Base-by-base conservation (phyloP, 192 early-diverging fungal species). In the Podila clonocystis region DNA sequence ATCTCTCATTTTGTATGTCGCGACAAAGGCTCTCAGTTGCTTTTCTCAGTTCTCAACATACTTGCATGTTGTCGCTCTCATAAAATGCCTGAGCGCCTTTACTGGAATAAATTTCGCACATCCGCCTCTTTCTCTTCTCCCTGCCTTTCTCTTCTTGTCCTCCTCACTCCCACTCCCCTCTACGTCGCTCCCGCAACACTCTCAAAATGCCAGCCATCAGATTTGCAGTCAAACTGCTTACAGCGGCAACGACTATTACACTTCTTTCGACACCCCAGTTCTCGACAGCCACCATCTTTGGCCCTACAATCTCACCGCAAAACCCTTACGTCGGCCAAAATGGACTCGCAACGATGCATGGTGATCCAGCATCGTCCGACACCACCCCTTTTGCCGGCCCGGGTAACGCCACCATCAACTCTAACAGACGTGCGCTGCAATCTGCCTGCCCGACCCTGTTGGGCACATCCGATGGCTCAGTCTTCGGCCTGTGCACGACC, bases 301-400 rank as follows among this genome's bases (percentile, higher is more conserved):
- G 68, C 45, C 68, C 68, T 38, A 70, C 34, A 50, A 70, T 70
- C 48, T 41, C 68, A 62, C 68, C 68, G 15, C 19, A 45, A 49
- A 70, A 70, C 29, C 68, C 68, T 19, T 70, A 52, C 60, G 26
- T 34, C 52, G 68, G 68, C 30, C 68, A 70, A 70, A 59, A 70
- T 70, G 68, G 68, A 62, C 59, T 70, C 31, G 68, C 68, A 24
- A 70, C 68, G 17, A 70, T 70, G 68, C 68, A 70, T 36, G 68
- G 68, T 19, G 68, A 70, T 33, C 68, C 68, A 70, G 68, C 68
- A 0, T 70, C 68, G 20, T 70, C 68, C 68, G 68, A 70, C 48
- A 70, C 68, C 60, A 70, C 68, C 48, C 68, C 68, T 62, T 70
- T 70, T 70, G 68, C 68, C 58, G 68, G 68, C 19, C 68, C 68